These are phyloP conservation scores for Avena eriantha DNA, from an alignment of 176 grass and related monocot species.

Conservation along the genomic window DNA sequence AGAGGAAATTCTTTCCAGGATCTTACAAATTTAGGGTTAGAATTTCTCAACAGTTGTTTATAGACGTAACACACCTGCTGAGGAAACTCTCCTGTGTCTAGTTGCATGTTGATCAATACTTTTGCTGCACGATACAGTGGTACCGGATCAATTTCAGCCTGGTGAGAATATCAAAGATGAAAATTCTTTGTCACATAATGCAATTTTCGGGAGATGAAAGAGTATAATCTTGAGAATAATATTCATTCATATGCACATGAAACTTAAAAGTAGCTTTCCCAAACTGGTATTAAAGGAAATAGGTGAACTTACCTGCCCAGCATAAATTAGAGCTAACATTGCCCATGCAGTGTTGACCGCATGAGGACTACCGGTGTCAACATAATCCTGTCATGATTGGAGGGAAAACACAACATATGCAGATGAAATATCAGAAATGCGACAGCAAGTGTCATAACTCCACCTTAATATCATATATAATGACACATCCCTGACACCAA, in stretches of 20 bases:
- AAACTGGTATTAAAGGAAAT: background rate
- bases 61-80: slow-evolving; percentile 22
- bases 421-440: too few relatives aligned
- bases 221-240: background rate
- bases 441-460: too few relatives aligned
- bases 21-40: background rate
- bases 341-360: slow-evolving; percentile 63
- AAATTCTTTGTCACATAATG: background rate
- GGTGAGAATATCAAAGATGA: background rate
- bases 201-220: background rate
- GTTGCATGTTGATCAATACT: slow-evolving; percentile 39
- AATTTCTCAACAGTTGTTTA: background rate
- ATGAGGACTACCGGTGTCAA: slow-evolving; percentile 49
- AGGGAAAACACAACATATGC: too few relatives aligned
- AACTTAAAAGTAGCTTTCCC: too few relatives aligned
- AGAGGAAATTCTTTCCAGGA: background rate
- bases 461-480: too few relatives aligned
- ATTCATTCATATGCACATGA: background rate
- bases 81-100: slow-evolving; percentile 24
- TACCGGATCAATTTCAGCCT: slow-evolving; percentile 44
- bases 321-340: slow-evolving; percentile 58
- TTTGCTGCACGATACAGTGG: slow-evolving; percentile 38
- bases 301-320: slow-evolving; percentile 49
- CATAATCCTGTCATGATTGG: slow-evolving; percentile 46
- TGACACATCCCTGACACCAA: too few relatives aligned